Conservation (phyloP, 2,329 filamentous ascomycete species). For the Botryosphaeria dothidea region DNA sequence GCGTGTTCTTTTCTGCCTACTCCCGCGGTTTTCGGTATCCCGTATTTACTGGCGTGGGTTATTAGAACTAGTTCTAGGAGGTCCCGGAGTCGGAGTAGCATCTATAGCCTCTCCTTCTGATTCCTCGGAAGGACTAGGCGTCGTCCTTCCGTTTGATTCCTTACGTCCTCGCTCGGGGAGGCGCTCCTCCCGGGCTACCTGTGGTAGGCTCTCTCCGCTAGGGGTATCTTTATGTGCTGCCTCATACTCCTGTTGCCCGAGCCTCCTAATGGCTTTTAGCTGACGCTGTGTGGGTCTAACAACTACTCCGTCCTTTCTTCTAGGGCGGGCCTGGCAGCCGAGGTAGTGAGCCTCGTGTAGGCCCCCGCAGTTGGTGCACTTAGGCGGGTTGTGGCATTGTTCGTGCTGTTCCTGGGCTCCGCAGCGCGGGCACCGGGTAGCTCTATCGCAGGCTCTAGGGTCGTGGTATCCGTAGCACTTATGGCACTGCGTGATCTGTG, state of each 20-base stretch:
- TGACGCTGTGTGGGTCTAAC: background rate
- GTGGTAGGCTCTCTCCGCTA: too few relatives aligned
- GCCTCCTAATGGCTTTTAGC: too few relatives aligned
- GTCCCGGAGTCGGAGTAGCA: background rate
- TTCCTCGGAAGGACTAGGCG: background rate
- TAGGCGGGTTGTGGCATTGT: background rate
- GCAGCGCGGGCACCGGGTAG: background rate
- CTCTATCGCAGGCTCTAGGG: background rate
- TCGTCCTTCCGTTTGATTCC: background rate
- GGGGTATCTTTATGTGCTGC: too few relatives aligned
- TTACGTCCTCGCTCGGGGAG: background rate
- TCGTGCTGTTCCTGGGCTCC: background rate
- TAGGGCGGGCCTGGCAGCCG: background rate
- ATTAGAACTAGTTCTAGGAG: background rate
- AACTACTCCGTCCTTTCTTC: background rate
- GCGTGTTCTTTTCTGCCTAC: background rate
- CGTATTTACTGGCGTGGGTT: background rate
- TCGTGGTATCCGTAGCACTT: background rate
- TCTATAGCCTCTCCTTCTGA: background rate
- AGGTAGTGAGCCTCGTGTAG: background rate
- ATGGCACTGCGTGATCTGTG: background rate
- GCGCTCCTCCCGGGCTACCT: background rate
- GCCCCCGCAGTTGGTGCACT: background rate
- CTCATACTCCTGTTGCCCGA: too few relatives aligned
- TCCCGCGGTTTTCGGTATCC: background rate